Evolutionary conservation across 2,329 filamentous ascomycete species (phyloP).

Genomic region (Cadophora sp.): DNA sequence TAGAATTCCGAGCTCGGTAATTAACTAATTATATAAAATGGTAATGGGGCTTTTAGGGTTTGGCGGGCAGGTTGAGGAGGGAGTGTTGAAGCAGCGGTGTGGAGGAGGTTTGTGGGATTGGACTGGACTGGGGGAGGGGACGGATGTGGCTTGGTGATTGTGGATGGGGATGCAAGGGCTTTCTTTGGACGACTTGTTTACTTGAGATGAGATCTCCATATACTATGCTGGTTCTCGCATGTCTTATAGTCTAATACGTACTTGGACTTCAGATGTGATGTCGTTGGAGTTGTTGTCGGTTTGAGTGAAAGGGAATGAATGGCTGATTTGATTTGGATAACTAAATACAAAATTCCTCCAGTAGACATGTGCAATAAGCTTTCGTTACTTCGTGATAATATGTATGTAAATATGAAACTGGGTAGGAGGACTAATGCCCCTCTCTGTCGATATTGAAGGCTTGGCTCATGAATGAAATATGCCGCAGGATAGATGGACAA

Average conservation of each 20-base stretch:
- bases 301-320: too few species aligned
- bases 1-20: not conserved
- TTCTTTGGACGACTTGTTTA: not conserved
- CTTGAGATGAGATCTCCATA: too few species aligned
- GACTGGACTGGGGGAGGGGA: not conserved
- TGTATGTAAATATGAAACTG: not conserved
- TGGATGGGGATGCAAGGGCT: not conserved
- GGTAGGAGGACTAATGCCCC: not conserved
- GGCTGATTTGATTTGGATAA: not conserved
- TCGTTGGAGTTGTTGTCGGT: not conserved
- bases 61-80: not conserved
- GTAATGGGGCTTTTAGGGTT: not conserved
- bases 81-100: constrained; percentile 12
- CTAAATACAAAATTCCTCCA: not conserved
- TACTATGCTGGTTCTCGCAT: too few species aligned
- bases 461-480: not conserved
- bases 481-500: too few species aligned
- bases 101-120: not conserved
- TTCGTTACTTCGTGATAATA: not conserved
- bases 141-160: not conserved
- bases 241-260: too few species aligned
- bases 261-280: not conserved
- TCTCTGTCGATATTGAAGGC: not conserved
- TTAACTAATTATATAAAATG: not conserved
- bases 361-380: not conserved